Evolutionary conservation across 2,329 filamentous ascomycete genomes (phyloP).

Genomic region (Cladobotryum protrusum): DNA sequence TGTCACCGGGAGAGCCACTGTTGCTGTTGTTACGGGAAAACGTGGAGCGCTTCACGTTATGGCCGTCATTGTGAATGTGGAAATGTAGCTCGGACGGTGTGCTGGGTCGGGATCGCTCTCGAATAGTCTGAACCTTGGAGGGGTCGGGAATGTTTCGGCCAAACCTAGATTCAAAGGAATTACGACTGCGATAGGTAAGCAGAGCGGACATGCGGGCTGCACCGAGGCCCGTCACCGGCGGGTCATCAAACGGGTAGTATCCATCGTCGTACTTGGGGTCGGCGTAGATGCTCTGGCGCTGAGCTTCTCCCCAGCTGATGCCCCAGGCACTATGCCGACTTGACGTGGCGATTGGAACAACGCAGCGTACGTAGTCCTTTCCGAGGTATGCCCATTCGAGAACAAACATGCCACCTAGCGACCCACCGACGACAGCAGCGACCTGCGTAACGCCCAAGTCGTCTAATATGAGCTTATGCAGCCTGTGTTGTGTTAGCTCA

Average conservation of each 20-base stretch:
- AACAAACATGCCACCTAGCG: constrained; percentile 86
- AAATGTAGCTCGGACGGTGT: constrained; percentile 68
- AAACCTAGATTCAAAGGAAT: constrained; percentile 94
- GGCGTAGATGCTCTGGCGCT: constrained; percentile 90
- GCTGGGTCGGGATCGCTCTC: constrained; percentile 53
- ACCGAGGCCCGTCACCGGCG: constrained; percentile 78
- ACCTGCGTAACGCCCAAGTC: constrained; percentile 74
- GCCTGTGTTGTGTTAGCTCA: constrained; percentile 41
- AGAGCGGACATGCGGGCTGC: constrained; percentile 96
- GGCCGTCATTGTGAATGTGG: constrained; percentile 77
- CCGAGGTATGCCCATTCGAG: constrained; percentile 90
- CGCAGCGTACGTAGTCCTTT: constrained; percentile 71
- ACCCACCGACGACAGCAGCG: constrained; percentile 74
- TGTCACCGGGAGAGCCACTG: constrained; percentile 24
- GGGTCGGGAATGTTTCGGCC: constrained; percentile 88
- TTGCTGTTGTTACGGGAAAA: constrained; percentile 44
- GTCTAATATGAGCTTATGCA: constrained; percentile 75
- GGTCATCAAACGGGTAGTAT: constrained; percentile 84
- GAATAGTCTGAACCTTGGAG: constrained; percentile 75
- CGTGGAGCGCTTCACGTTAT: constrained; percentile 52
- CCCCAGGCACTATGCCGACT: constrained; percentile 83
- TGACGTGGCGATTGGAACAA: constrained; percentile 80
- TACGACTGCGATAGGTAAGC: constrained; percentile 89
- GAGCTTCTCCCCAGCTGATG: constrained; percentile 85
- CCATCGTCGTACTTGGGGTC: constrained; percentile 98